Evolutionary conservation across 1,139 yeast species (phyloP).

Genomic region (Kodamaea anthophila): DNA sequence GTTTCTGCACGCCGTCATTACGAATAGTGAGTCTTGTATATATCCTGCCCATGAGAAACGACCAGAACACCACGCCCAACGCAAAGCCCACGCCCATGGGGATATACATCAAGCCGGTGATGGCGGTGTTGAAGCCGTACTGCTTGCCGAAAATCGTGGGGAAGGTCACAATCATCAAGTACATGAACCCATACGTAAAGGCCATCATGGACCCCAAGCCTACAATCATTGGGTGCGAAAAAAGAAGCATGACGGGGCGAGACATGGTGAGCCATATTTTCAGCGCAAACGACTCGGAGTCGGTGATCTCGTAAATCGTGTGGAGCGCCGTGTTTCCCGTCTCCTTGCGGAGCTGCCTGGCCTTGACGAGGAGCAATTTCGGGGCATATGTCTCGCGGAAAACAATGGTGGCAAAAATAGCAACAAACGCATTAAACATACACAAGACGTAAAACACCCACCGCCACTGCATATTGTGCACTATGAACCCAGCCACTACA

Average conservation of each 20-base stretch:
- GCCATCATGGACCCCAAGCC: constrained; percentile 44
- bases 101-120: constrained; percentile 38
- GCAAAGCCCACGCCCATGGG: constrained; percentile 42
- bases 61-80: constrained; percentile 38
- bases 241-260: constrained; percentile 33
- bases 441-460: constrained; percentile 41
- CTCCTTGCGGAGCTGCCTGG: constrained; percentile 23
- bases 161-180: constrained; percentile 41
- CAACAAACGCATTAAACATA: constrained; percentile 37
- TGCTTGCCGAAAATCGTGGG: constrained; percentile 29
- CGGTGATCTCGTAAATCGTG: constrained; percentile 39
- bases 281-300: constrained; percentile 27
- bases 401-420: constrained; percentile 29
- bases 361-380: constrained; percentile 28
- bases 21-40: constrained; percentile 23
- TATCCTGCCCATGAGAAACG: constrained; percentile 25
- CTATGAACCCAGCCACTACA: constrained; percentile 45
- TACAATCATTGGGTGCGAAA: constrained; percentile 42
- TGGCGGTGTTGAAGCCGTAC: constrained; percentile 31
- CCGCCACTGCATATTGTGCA: constrained; percentile 28
- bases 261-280: constrained; percentile 30
- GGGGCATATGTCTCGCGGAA: constrained; percentile 39
- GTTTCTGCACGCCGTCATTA: constrained; percentile 35
- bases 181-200: constrained; percentile 43
- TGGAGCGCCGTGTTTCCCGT: constrained; percentile 37